These are phyloP conservation scores for Bolboschoenus planiculmis DNA, from an alignment of 176 grass and related monocot genomes.

Conservation along the genomic window DNA sequence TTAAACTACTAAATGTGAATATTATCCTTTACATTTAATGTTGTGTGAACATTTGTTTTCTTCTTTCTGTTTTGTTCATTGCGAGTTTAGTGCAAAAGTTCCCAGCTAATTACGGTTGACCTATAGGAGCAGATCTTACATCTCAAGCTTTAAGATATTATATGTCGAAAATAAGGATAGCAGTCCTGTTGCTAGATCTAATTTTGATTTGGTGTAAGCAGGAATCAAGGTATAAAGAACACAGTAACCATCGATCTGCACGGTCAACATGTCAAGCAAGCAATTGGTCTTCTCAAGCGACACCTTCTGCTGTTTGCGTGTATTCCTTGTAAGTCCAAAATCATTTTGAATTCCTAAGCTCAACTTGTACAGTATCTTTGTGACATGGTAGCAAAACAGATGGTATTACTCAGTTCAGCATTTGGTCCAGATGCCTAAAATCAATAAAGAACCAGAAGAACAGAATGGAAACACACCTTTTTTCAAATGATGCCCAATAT, in stretches of 20 bases:
- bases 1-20: neutral
- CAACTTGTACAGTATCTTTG: neutral
- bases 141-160: neutral
- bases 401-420: neutral
- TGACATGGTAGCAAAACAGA: neutral
- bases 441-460: neutral
- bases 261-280: conserved; percentile 86
- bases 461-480: neutral
- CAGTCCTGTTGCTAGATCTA: neutral
- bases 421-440: neutral
- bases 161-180: neutral
- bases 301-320: conserved; percentile 65
- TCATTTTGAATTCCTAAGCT: neutral
- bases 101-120: neutral
- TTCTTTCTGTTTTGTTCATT: neutral
- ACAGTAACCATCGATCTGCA: conserved; percentile 87
- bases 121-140: conserved; percentile 20
- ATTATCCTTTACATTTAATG: neutral
- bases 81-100: neutral
- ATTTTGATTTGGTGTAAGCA: conserved; percentile 30
- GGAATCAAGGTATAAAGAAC: conserved; percentile 84
- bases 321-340: conserved; percentile 67
- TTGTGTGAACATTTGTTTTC: neutral
- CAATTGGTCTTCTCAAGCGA: conserved; percentile 72
- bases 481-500: neutral